These are phyloP conservation scores for Ailanthus altissimus DNA, from an alignment of 345 rosid species.

Conservation along the genomic window DNA sequence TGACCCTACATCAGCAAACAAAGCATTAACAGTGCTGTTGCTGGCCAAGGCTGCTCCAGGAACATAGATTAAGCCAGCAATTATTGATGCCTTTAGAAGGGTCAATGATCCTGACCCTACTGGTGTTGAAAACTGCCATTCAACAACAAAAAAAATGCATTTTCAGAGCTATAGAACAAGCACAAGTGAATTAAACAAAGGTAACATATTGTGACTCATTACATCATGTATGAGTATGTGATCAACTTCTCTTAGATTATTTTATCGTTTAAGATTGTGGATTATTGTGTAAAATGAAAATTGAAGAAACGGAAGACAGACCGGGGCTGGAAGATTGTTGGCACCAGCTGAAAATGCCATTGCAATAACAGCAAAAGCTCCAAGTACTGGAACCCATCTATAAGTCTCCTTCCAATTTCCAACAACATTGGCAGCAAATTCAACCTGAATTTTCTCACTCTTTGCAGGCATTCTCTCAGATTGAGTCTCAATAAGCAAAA, in stretches of 20 bases:
- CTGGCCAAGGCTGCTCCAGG: conserved; percentile 38
- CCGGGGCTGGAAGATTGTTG: conserved; percentile 38
- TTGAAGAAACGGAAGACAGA: background rate
- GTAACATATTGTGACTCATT: background rate
- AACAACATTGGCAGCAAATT: conserved; percentile 18
- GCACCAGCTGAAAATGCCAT: conserved; percentile 34
- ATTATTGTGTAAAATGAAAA: too few species aligned
- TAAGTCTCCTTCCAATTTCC: conserved; percentile 37
- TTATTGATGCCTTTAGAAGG: conserved; percentile 32
- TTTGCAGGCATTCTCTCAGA: conserved; percentile 13
- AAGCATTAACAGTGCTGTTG: conserved; percentile 23
- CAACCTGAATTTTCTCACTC: conserved; percentile 24
- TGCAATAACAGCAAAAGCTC: conserved; percentile 33
- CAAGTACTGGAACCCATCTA: conserved; percentile 34
- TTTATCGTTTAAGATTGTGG: too few species aligned
- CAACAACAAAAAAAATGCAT: background rate
- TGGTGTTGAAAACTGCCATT: conserved; percentile 35
- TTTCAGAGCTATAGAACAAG: background rate
- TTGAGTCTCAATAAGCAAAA: background rate
- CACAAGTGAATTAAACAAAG: background rate
- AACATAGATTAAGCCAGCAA: conserved; percentile 33
- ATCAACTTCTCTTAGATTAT: too few species aligned
- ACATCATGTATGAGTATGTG: too few species aligned
- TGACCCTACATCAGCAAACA: conserved; percentile 29
- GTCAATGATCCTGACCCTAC: conserved; percentile 35